Evolutionary conservation across 768 basidiomycete species (phyloP).

Genomic region (Sarcodon aspratus): DNA sequence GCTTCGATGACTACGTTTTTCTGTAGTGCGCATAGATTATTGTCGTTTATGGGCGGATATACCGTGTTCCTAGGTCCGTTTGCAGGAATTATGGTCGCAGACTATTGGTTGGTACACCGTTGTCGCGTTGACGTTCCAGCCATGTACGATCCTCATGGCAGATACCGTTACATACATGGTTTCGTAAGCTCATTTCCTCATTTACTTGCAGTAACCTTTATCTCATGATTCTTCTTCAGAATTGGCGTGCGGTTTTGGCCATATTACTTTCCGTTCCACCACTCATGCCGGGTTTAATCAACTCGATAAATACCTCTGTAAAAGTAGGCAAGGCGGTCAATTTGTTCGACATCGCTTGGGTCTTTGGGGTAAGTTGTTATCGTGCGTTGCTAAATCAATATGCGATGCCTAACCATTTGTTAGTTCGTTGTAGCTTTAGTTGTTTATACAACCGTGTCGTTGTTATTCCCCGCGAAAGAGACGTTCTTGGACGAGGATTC

Average conservation of each 20-base stretch:
- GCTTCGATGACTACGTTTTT: neutral
- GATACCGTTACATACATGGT: constrained; percentile 70
- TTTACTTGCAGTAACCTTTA: neutral
- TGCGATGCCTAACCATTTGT: too few relatives aligned
- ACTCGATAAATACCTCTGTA: constrained; percentile 58
- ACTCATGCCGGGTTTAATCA: constrained; percentile 66
- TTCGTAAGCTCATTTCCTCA: constrained; percentile 34
- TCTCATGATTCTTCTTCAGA: constrained; percentile 30
- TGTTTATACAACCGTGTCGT: constrained; percentile 22
- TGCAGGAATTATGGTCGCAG: constrained; percentile 55
- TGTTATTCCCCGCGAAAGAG: too few relatives aligned
- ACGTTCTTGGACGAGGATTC: constrained; percentile 19
- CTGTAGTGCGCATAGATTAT: constrained; percentile 49
- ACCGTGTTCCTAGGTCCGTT: constrained; percentile 84
- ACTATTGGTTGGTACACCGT: constrained; percentile 69
- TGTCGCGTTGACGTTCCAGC: constrained; percentile 71
- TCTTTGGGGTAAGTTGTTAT: too few relatives aligned
- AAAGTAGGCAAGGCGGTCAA: constrained; percentile 43
- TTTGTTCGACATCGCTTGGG: constrained; percentile 64
- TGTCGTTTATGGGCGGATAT: constrained; percentile 75
- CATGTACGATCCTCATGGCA: constrained; percentile 71
- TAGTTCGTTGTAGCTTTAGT: constrained; percentile 21
- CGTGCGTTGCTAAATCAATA: too few relatives aligned
- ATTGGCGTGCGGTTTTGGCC: constrained; percentile 71
- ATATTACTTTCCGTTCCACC: constrained; percentile 59